Evolutionary conservation across 2,329 filamentous ascomycete species (phyloP), one percentile per base, ranked within the genome.

Genomic region (Penicillium sp.): DNA sequence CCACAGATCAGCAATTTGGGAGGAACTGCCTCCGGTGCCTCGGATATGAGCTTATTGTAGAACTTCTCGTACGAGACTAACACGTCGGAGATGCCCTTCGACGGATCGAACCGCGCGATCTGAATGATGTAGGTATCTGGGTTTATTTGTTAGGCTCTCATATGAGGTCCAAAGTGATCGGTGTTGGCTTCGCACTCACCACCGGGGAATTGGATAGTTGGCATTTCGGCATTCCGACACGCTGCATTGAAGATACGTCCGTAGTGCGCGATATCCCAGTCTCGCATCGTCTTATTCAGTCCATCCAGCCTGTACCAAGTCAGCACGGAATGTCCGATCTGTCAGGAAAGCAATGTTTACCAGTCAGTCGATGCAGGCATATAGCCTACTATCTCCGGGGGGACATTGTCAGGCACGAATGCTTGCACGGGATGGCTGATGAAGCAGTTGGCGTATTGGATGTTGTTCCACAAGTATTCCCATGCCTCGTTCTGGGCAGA

Each of bases 301-400:
- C 90, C 90, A 68, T 94, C 90, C 3, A 92, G 79, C 87, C 80
- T 82, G 58, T 6, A 13, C 21, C 18, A 36, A 16, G 56, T 72
- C 50, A 74, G 64, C 16, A 36, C 47, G 18, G 24, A 43, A 27
- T 56, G n/a, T 18, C 9, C 43, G 27, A 10, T 5, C 13, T 8
- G 16, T 21, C 10, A 11, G 10, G 13, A 1, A 9, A 9, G n/a
- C n/a, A 4, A 7, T 13, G 3, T 24, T 67, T 62, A 83, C 85
- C 90, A 94, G 71, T 94, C 90, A 0, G 90, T 93, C 0, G 89
- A 89, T 10, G 90, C 90, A 3, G 90, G 90, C 68, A 93, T 78
- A 69, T 92, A 92, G 1, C 84, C 86, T 0, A 93, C 86, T 61
- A 83, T 88, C 49, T 86, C 78, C 1, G 72, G 74, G 1, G 86